Conservation (phyloP, 139 green algal species). For the Chlamydomonas eustigma region DNA sequence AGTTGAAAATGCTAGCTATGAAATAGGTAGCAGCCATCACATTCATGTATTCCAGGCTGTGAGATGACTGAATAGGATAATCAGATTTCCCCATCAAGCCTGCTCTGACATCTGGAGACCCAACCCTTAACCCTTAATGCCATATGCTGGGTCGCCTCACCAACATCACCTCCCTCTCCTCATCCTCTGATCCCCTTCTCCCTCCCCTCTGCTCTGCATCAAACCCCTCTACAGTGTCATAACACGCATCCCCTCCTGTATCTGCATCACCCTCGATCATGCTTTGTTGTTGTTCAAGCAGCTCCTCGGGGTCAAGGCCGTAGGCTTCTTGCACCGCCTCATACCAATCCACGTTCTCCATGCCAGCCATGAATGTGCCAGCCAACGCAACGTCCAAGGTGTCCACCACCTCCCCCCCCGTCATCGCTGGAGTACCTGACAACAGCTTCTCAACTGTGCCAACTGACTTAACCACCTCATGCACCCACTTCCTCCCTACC, state of each 20-base stretch:
- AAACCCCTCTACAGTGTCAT: neutral
- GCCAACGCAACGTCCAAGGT: neutral
- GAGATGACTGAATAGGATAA: no score
- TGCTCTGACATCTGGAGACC: no score
- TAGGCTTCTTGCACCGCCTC: neutral
- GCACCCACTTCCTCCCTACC: neutral
- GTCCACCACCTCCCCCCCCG: neutral
- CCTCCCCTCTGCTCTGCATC: neutral
- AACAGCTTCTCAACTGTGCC: neutral
- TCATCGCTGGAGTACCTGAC: neutral
- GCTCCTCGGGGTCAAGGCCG: slow-evolving; percentile 2
- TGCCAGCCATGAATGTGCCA: neutral
- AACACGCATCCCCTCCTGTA: neutral
- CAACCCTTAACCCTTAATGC: no score
- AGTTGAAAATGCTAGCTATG: no score
- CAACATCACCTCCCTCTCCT: neutral
- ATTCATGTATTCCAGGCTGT: no score
- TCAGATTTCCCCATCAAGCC: no score
- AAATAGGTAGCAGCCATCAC: no score
- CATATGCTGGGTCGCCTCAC: neutral
- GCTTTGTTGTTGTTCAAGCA: slow-evolving; percentile 1
- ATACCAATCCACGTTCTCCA: slow-evolving; percentile 7
- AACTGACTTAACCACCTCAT: neutral
- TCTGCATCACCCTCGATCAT: neutral
- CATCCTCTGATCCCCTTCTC: neutral